Conservation (phyloP, 768 basidiomycete genomes). For the Rhizopogon rudus region DNA sequence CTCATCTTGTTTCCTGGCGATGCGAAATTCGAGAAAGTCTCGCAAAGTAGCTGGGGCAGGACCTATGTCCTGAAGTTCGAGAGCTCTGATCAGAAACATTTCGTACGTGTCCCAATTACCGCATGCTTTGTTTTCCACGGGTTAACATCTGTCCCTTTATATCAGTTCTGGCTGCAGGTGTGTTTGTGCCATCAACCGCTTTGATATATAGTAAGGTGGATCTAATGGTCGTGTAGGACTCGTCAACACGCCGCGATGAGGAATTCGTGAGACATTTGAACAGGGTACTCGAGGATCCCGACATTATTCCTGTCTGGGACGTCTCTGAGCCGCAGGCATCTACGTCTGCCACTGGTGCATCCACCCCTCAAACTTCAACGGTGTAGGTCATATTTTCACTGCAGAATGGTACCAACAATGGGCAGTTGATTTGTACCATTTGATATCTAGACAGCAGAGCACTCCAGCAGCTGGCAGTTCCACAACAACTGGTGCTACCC, state of each 20-base stretch:
- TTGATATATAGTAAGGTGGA: not conserved
- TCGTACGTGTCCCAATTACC: slow-evolving; percentile 48
- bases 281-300: slow-evolving; percentile 61
- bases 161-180: slow-evolving; percentile 88
- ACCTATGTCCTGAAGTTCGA: slow-evolving; percentile 90
- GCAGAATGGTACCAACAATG: not conserved
- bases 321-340: slow-evolving; percentile 45
- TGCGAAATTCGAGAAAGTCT: slow-evolving; percentile 73
- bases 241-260: slow-evolving; percentile 58
- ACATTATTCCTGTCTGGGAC: slow-evolving; percentile 56
- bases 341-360: slow-evolving; percentile 18
- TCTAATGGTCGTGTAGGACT: slow-evolving; percentile 43
- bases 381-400: slow-evolving; percentile 11
- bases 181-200: not conserved
- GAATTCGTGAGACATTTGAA: slow-evolving; percentile 75
- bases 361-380: slow-evolving; percentile 28
- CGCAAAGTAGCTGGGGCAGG: slow-evolving; percentile 59
- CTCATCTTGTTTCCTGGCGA: slow-evolving; percentile 85
- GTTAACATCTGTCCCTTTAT: slow-evolving; percentile 1
- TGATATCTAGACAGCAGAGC: not conserved
- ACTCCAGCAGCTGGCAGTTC: not conserved
- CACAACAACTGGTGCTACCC: slow-evolving; percentile 28
- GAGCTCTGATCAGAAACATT: slow-evolving; percentile 84
- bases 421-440: not conserved
- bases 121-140: slow-evolving; percentile 2